Conservation (phyloP, 2,329 filamentous ascomycete genomes). For the Fusarium tjaetaba region DNA sequence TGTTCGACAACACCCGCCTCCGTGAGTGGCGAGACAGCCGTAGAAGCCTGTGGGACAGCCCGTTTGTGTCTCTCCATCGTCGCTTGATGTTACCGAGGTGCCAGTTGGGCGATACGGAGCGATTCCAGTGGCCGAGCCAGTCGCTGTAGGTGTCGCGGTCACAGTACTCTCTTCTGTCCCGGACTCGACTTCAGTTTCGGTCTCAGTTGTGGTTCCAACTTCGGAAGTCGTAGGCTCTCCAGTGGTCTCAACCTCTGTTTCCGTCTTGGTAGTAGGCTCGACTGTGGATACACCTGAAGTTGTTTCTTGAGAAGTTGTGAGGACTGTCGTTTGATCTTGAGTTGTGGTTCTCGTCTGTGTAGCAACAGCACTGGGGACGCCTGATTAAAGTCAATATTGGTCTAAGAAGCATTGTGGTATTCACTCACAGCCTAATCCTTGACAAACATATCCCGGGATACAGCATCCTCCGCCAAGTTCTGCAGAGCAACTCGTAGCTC, state of each 20-base stretch:
- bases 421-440: slow-evolving; percentile 74
- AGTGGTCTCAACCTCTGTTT: slow-evolving; percentile 45
- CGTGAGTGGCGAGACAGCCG: slow-evolving; percentile 84
- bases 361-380: slow-evolving; percentile 48
- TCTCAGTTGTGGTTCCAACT: neutral
- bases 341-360: slow-evolving; percentile 38
- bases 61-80: slow-evolving; percentile 48
- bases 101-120: slow-evolving; percentile 60
- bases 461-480: slow-evolving; percentile 79
- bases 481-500: slow-evolving; percentile 71
- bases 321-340: slow-evolving; percentile 38
- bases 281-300: slow-evolving; percentile 47
- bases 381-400: slow-evolving; percentile 33
- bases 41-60: slow-evolving; percentile 91
- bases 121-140: slow-evolving; percentile 50
- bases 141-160: slow-evolving; percentile 46
- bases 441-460: slow-evolving; percentile 75
- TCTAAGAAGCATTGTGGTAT: neutral
- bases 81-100: slow-evolving; percentile 48
- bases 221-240: slow-evolving; percentile 12
- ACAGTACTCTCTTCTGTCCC: slow-evolving; percentile 7
- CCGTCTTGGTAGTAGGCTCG: slow-evolving; percentile 51
- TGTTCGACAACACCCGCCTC: slow-evolving; percentile 86
- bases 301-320: slow-evolving; percentile 52
- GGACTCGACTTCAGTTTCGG: neutral